Percentiles rank a stretch among this genome's conserved stretches.
phyloP scores from a whole-genome alignment of 441 rosid genomes.

The Pelargonium australe region DNA sequence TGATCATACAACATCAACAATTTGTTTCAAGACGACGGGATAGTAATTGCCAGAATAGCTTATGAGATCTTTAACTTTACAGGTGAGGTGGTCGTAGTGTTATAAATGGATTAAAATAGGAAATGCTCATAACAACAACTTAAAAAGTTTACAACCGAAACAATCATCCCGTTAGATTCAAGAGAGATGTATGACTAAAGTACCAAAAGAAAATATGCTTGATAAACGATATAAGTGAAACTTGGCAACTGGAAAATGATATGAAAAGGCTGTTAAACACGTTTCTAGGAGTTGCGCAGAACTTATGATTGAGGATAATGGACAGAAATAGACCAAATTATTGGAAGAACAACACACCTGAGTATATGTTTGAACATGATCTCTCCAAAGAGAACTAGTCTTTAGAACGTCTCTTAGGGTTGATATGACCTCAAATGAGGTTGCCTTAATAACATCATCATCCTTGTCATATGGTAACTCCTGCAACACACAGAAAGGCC shows the following conservation, averaged over 20 bases:
- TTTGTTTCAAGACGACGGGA: neutral
- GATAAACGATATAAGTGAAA: neutral
- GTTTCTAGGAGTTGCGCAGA: neutral
- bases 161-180: neutral
- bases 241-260: neutral
- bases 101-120: neutral
- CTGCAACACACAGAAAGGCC: conserved; percentile 36
- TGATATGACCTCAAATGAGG: conserved; percentile 93
- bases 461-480: conserved; percentile 90
- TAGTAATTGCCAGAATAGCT: neutral
- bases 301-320: neutral
- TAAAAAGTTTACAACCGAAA: neutral
- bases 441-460: conserved; percentile 96
- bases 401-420: conserved; percentile 90
- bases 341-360: conserved; percentile 43
- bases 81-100: too few species aligned
- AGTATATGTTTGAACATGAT: conserved; percentile 89
- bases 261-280: neutral
- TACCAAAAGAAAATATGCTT: neutral
- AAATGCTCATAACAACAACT: neutral
- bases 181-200: neutral
- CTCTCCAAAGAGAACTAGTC: conserved; percentile 93
- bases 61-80: too few species aligned
- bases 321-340: neutral
- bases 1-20: neutral